Conservation (phyloP, 2,329 filamentous ascomycete genomes). For the Fusarium clavum region DNA sequence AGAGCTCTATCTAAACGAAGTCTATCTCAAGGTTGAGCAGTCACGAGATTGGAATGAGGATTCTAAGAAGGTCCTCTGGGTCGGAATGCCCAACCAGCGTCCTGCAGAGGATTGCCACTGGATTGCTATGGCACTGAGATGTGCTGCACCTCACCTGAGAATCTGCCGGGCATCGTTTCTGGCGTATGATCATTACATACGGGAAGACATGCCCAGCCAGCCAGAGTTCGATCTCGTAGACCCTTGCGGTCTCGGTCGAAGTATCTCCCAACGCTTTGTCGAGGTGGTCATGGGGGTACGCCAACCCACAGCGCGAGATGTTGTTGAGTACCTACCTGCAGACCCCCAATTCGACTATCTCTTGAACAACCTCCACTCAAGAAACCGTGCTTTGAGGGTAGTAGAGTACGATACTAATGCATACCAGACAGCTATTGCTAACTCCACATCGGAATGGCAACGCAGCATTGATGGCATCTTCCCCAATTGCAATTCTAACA, state of each 20-base stretch:
- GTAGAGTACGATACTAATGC: conserved; percentile 54
- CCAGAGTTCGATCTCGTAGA: conserved; percentile 56
- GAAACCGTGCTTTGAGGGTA: conserved; percentile 43
- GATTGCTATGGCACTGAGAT: conserved; percentile 58
- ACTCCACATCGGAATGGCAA: conserved; percentile 57
- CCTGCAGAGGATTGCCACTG: conserved; percentile 54
- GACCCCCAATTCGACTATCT: conserved; percentile 45
- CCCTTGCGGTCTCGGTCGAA: conserved; percentile 55
- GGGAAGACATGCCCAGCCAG: conserved; percentile 47
- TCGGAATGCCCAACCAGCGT: conserved; percentile 58
- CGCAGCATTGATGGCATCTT: conserved; percentile 59
- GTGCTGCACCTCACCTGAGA: conserved; percentile 51
- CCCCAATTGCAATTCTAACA: conserved; percentile 57
- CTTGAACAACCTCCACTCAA: conserved; percentile 41
- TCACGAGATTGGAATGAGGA: conserved; percentile 50
- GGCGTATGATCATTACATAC: conserved; percentile 57
- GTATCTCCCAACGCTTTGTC: conserved; percentile 59
- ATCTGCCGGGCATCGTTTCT: conserved; percentile 59
- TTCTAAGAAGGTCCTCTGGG: conserved; percentile 55
- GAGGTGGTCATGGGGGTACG: conserved; percentile 57
- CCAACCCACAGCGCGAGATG: conserved; percentile 52
- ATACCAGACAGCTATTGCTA: conserved; percentile 53
- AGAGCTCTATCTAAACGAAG: conserved; percentile 60
- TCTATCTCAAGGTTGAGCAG: conserved; percentile 58
- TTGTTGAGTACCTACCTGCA: conserved; percentile 51